Evolutionary conservation across 768 basidiomycete species (phyloP).

Genomic region (Daedaleopsis sinensis): DNA sequence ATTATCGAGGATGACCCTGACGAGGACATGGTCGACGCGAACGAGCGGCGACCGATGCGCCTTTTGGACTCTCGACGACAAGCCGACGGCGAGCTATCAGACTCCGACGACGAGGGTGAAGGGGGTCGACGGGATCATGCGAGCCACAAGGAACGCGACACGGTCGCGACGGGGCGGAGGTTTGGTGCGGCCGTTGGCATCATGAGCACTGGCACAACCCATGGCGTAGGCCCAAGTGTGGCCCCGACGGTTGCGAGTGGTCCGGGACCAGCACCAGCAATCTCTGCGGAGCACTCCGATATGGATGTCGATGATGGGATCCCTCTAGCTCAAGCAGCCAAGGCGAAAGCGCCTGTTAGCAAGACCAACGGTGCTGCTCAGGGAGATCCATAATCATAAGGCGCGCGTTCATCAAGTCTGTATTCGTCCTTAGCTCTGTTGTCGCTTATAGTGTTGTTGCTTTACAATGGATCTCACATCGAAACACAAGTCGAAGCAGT

Average conservation of each 20-base stretch:
- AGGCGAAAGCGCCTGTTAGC: conserved; percentile 4
- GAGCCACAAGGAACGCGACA: conserved; percentile 56
- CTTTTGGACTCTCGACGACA: conserved; percentile 83
- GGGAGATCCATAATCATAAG: background rate
- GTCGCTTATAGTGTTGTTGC: background rate
- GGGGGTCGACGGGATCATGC: conserved; percentile 78
- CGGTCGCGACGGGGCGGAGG: conserved; percentile 38
- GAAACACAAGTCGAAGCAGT: too few relatives aligned
- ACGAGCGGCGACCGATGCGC: conserved; percentile 75
- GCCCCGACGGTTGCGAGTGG: conserved; percentile 37
- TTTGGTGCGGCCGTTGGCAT: conserved; percentile 75
- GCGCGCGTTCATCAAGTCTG: background rate
- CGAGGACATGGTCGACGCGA: conserved; percentile 78
- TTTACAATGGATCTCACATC: too few relatives aligned
- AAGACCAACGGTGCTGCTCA: conserved; percentile 4
- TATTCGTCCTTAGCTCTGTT: background rate
- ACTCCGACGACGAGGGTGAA: conserved; percentile 97
- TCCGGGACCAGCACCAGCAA: background rate
- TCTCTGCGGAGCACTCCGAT: conserved; percentile 22
- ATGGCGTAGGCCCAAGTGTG: conserved; percentile 78
- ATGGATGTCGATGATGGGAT: conserved; percentile 40
- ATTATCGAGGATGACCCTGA: conserved; percentile 83
- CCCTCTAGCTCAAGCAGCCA: conserved; percentile 16
- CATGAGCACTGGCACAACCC: conserved; percentile 65
- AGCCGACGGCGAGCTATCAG: conserved; percentile 87